Percentiles rank a stretch among this genome's conserved stretches.
Conservation (phyloP, 2,329 filamentous ascomycete species). For the Sporothrix humicola region DNA sequence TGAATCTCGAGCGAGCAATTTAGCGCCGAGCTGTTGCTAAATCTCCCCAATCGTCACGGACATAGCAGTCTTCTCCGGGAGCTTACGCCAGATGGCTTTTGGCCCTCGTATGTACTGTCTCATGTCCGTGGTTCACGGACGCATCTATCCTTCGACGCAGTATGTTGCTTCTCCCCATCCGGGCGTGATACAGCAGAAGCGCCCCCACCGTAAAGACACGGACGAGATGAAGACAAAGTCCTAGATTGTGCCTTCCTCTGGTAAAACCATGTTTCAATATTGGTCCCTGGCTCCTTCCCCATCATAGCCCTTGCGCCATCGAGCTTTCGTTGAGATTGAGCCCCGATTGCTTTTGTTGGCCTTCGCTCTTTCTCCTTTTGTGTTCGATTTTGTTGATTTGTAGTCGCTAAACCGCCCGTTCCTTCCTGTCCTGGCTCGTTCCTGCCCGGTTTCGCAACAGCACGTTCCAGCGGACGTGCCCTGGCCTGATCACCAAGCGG, state of each 20-base stretch:
- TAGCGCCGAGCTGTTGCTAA: constrained; percentile 17
- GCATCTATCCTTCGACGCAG: not conserved
- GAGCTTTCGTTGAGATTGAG: not conserved
- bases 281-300: not conserved
- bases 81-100: not conserved
- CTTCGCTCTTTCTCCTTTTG: not conserved
- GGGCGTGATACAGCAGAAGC: constrained; percentile 8
- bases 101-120: not conserved
- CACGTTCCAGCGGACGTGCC: not conserved
- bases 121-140: not conserved
- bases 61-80: not conserved
- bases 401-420: not conserved
- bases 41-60: not conserved
- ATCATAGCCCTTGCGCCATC: not conserved
- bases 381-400: not conserved
- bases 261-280: not conserved
- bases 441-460: constrained; percentile 2
- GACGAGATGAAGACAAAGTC: not conserved
- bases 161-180: not conserved
- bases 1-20: constrained; percentile 29
- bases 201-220: not conserved
- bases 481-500: not conserved
- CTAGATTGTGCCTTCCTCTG: not conserved
- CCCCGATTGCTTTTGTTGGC: not conserved
- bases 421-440: not conserved